phyloP scores from a whole-genome alignment of 1,284 basidiomycete genomes.

The Pseudozyma sp. region DNA sequence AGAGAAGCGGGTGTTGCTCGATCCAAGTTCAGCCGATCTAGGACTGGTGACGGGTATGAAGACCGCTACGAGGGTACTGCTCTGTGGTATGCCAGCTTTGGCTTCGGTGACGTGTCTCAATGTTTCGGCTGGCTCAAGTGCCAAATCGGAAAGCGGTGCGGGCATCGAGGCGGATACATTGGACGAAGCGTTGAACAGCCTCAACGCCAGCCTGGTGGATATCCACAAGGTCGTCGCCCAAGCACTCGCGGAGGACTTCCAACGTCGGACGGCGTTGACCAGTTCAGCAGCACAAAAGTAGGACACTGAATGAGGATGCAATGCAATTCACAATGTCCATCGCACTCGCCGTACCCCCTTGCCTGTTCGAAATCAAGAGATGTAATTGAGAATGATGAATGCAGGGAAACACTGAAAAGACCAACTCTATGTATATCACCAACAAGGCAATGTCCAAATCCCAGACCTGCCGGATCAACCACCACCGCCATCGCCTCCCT shows the following conservation, averaged over 20 bases:
- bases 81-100: conserved; percentile 90
- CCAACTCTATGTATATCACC: neutral
- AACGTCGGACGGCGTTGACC: conserved; percentile 28
- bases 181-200: conserved; percentile 21
- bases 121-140: conserved; percentile 23
- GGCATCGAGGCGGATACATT: conserved; percentile 20
- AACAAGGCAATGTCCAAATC: neutral
- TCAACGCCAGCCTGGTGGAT: conserved; percentile 36
- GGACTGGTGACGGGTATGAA: conserved; percentile 68
- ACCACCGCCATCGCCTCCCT: conserved; percentile 58
- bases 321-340: neutral
- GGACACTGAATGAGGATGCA: neutral
- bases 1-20: conserved; percentile 73
- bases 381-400: neutral
- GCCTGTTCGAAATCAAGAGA: too few species aligned
- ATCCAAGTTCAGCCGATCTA: conserved; percentile 81
- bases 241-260: conserved; percentile 37
- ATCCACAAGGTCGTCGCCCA: conserved; percentile 49
- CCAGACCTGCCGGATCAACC: neutral
- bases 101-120: conserved; percentile 76
- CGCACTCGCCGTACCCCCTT: too few species aligned
- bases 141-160: neutral
- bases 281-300: neutral
- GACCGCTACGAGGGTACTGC: conserved; percentile 71
- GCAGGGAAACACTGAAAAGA: neutral